phyloP scores from a whole-genome alignment of 345 rosid genomes.

The Syzygium oleosum region DNA sequence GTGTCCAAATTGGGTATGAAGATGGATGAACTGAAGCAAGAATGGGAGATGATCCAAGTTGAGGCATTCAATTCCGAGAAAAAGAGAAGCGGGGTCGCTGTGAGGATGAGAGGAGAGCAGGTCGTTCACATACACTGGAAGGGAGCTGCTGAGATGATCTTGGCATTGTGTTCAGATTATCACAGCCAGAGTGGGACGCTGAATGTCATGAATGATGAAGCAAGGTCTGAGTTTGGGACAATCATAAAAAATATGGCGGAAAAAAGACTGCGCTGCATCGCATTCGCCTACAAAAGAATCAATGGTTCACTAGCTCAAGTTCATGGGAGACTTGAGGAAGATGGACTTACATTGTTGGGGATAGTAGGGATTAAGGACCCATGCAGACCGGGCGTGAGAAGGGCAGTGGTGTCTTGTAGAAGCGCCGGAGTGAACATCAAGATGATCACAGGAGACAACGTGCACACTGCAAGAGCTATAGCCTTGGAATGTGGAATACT shows the following conservation, averaged over 20 bases:
- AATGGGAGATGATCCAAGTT: conserved; percentile 30
- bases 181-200: conserved; percentile 33
- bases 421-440: conserved; percentile 60
- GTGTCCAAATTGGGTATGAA: conserved; percentile 27
- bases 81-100: conserved; percentile 51
- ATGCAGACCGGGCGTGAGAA: conserved; percentile 51
- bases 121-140: conserved; percentile 55
- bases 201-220: conserved; percentile 17
- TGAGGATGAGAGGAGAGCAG: conserved; percentile 23
- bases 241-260: conserved; percentile 62
- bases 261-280: conserved; percentile 58
- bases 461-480: conserved; percentile 72
- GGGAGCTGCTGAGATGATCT: conserved; percentile 74
- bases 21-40: conserved; percentile 23
- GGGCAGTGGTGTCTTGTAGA: conserved; percentile 55
- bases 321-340: conserved; percentile 20
- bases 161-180: conserved; percentile 55
- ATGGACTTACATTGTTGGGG: conserved; percentile 38
- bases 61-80: conserved; percentile 67
- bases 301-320: neutral
- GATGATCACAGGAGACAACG: conserved; percentile 79
- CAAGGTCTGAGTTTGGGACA: conserved; percentile 19
- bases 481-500: conserved; percentile 64
- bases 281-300: conserved; percentile 44
- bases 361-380: conserved; percentile 72